phyloP scores from a whole-genome alignment of 208 protist genomes.

The Blastocrithidia nonstop region DNA sequence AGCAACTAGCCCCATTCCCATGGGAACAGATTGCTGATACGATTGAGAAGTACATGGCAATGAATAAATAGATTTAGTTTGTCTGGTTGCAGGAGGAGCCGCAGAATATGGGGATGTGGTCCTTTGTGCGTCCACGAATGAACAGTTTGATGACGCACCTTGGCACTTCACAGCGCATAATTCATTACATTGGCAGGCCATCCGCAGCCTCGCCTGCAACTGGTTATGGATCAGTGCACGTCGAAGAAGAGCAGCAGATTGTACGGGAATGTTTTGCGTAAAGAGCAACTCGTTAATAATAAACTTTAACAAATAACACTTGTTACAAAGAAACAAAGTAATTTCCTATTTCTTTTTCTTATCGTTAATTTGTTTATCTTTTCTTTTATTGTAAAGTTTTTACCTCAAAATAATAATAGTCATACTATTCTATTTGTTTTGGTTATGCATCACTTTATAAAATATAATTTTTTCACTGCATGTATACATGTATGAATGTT shows the following conservation, averaged over 20 bases:
- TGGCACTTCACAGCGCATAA: constrained; percentile 10
- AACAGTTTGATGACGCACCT: constrained; percentile 62
- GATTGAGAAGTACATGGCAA: constrained; percentile 73
- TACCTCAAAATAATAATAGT: no score
- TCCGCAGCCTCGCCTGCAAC: constrained; percentile 79
- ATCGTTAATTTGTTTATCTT: background rate
- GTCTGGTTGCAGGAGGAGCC: constrained; percentile 97
- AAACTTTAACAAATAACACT: no score
- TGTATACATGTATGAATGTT: no score
- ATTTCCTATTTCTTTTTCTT: constrained; percentile 1
- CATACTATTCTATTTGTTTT: no score
- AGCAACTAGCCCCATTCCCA: constrained; percentile 97
- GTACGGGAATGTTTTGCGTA: constrained; percentile 46
- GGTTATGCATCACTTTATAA: no score
- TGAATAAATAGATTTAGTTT: constrained; percentile 74
- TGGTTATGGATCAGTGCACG: constrained; percentile 77
- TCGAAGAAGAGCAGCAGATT: constrained; percentile 69
- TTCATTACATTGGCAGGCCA: constrained; percentile 60
- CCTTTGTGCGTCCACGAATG: constrained; percentile 63
- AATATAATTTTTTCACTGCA: no score
- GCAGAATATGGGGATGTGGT: constrained; percentile 95
- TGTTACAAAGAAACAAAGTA: background rate
- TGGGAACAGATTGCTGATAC: constrained; percentile 89
- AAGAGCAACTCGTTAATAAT: no score
- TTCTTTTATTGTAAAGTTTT: constrained; percentile 3